Evolutionary conservation across 2,329 filamentous ascomycete species (phyloP), one percentile per base, ranked within the genome.

Genomic region (Lasiodiplodia sp.): DNA sequence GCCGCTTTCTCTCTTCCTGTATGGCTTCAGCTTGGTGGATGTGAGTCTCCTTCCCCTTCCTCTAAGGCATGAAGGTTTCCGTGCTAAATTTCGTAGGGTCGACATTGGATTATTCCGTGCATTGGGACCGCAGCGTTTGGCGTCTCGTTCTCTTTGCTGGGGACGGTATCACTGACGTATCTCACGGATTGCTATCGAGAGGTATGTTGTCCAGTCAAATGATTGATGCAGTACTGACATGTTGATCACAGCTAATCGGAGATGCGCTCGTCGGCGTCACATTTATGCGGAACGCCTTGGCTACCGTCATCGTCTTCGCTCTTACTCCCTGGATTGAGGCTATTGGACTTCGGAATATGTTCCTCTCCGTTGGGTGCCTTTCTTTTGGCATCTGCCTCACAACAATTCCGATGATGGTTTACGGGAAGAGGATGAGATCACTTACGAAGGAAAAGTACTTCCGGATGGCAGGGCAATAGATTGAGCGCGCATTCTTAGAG

Each of bases 251-350:
- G 77, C 82, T 86, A 40, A 77, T 85, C 56, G 83, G 80, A 10
- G 83, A 85, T 69, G 79, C 83, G 0, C 73, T 86, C 5, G 82
- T 84, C 4, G 80, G 75, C 0, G 75, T 86, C 1, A 81, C 82
- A 0, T 81, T 86, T 67, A 73, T 82, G 12, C 80, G 84, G 0
- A 86, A 86, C 60, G 68, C 76, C 2, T 77, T 85, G 53, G 77
- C 77, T 18, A 83, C 81, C 1, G 75, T 79, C 21, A 80, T 85
- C 56, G 79, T 85, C 18, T 85, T 86, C 70, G 80, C 79, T 0
- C 73, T 85, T 37, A 75, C 79, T 0, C 79, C 81, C 0, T 85
- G 83, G 80, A 78, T 79, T 14, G 73, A 72, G 14, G 72, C 69
- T 1, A 75, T 82, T n/a, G 81, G 81, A 6, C 71, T 82, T 37